These are phyloP conservation scores for Penicillium oxalicum DNA, from an alignment of 2,329 filamentous ascomycete genomes.

Conservation along the genomic window DNA sequence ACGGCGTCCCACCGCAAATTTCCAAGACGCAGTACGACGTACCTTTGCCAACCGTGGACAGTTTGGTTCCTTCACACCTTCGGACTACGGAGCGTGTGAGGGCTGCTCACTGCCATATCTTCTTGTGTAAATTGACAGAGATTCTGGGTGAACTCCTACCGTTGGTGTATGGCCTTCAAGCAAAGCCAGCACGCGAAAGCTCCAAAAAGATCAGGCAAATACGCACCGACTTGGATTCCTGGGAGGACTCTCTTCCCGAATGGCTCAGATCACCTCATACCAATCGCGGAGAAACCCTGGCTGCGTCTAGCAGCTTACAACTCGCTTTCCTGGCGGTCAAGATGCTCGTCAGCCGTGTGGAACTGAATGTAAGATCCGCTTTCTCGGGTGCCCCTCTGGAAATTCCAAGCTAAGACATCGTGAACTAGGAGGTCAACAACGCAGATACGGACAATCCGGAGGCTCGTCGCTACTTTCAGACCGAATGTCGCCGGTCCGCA, in stretches of 20 bases:
- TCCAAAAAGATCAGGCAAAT: constrained; percentile 43
- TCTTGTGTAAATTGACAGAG: constrained; percentile 47
- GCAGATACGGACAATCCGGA: constrained; percentile 42
- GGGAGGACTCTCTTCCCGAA: constrained; percentile 42
- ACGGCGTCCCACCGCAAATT: constrained; percentile 51
- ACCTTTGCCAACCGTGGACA: constrained; percentile 45
- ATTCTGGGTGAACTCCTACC: constrained; percentile 43
- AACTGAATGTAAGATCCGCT: constrained; percentile 37
- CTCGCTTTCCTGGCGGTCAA: constrained; percentile 42
- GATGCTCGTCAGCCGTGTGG: constrained; percentile 44
- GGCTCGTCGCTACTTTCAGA: constrained; percentile 45
- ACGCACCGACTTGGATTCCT: constrained; percentile 41
- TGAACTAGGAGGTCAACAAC: constrained; percentile 38
- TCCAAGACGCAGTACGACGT: constrained; percentile 52
- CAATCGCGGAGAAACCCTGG: constrained; percentile 30
- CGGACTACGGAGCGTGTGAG: constrained; percentile 38
- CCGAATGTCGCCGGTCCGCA: constrained; percentile 40
- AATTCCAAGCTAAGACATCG: constrained; percentile 6
- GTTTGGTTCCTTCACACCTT: constrained; percentile 33
- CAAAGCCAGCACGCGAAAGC: constrained; percentile 38
- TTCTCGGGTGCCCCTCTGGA: not conserved
- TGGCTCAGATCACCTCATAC: constrained; percentile 36
- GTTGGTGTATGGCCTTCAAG: constrained; percentile 42
- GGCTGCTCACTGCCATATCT: constrained; percentile 48
- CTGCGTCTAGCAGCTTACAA: constrained; percentile 42